phyloP scores from a whole-genome alignment of 352 stramenopile species.

The Pythium angustatum region DNA sequence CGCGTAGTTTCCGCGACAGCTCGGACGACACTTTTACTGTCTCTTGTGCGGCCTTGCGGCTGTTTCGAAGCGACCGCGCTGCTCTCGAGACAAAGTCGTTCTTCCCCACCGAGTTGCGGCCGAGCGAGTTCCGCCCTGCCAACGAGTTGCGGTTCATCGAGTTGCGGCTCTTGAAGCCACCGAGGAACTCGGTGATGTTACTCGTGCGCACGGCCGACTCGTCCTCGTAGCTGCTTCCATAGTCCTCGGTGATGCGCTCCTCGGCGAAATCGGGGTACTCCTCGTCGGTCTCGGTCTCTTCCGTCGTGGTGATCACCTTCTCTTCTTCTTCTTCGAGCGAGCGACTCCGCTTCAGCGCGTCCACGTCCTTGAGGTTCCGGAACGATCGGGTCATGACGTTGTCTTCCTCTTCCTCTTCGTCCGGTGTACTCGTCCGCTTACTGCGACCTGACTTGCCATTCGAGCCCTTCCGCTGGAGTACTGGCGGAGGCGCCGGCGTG shows the following conservation, averaged over 20 bases:
- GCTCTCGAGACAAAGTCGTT: slow-evolving; percentile 33
- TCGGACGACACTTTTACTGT: slow-evolving; percentile 26
- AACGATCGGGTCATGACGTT: slow-evolving; percentile 26
- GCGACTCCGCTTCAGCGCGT: slow-evolving; percentile 25
- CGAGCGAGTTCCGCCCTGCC: slow-evolving; percentile 19
- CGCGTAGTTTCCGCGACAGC: slow-evolving; percentile 33
- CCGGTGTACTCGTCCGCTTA: slow-evolving; percentile 14
- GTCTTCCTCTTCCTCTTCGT: slow-evolving; percentile 28
- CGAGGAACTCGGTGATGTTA: slow-evolving; percentile 39
- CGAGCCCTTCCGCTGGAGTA: slow-evolving; percentile 16
- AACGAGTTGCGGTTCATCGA: slow-evolving; percentile 31
- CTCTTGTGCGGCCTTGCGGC: slow-evolving; percentile 29
- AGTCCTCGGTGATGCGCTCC: slow-evolving; percentile 20
- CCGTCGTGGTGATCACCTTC: slow-evolving; percentile 16
- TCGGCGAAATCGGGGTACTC: slow-evolving; percentile 26
- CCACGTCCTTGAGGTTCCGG: slow-evolving; percentile 29
- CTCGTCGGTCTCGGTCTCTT: slow-evolving; percentile 28
- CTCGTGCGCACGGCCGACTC: slow-evolving; percentile 22
- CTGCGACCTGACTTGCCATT: slow-evolving; percentile 17
- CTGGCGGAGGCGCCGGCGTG: slow-evolving; percentile 4
- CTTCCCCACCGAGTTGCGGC: slow-evolving; percentile 27
- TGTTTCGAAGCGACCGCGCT: slow-evolving; percentile 31
- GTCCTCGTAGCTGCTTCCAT: slow-evolving; percentile 29
- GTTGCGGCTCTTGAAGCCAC: slow-evolving; percentile 34
- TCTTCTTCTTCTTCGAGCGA: slow-evolving; percentile 29